Evolutionary conservation across 2,329 filamentous ascomycete species (phyloP).

Genomic region (Paracorniculantispora psalliotae): DNA sequence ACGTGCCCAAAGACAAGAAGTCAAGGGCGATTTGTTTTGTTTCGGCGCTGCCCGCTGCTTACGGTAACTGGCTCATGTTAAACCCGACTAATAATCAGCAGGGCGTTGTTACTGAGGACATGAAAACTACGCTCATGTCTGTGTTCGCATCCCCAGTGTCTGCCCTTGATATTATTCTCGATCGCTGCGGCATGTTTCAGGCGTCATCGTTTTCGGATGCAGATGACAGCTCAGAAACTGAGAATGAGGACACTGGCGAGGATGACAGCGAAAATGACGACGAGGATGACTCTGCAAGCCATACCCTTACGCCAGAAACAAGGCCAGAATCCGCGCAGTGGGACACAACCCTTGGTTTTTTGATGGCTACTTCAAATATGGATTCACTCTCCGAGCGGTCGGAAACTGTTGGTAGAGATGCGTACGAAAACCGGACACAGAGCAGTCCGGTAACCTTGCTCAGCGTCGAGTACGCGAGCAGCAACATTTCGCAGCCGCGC

Average conservation of each 20-base stretch:
- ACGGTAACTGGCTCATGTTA: constrained; percentile 33
- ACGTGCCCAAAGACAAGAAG: constrained; percentile 26
- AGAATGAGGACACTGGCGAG: neutral
- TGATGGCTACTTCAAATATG: neutral
- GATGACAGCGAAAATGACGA: neutral
- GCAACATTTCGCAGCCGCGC: neutral
- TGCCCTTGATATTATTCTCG: neutral
- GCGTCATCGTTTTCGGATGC: neutral
- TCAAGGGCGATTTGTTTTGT: constrained; percentile 26
- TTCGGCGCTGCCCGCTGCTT: constrained; percentile 21
- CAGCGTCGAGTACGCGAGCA: neutral
- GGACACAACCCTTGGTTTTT: neutral
- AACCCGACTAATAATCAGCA: constrained; percentile 14
- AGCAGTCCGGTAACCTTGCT: neutral
- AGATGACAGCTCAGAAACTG: neutral
- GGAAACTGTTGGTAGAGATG: neutral
- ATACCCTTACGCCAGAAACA: neutral
- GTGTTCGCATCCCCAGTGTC: neutral
- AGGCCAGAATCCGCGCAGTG: neutral
- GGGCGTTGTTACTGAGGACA: neutral
- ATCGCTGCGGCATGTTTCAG: neutral
- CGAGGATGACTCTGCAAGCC: neutral
- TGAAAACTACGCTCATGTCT: neutral
- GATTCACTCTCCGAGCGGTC: neutral
- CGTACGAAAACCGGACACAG: neutral